Percentiles rank a stretch among this genome's conserved stretches.
Evolutionary conservation across 306 rosid species (phyloP).

Genomic region (Cucurbita maxima): DNA sequence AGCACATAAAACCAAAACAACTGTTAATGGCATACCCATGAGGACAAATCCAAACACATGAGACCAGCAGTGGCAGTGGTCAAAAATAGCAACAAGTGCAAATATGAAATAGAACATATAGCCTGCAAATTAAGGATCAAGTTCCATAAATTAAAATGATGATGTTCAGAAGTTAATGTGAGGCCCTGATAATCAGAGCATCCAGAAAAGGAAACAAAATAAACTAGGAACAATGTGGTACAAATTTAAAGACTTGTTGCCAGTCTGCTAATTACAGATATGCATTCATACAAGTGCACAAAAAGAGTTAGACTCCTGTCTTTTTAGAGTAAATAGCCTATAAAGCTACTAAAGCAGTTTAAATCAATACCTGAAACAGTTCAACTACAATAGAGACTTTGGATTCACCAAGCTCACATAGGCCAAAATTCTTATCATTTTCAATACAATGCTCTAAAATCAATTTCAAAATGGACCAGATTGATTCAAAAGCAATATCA

Average conservation of each 20-base stretch:
- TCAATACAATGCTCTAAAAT: background rate
- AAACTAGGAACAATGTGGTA: background rate
- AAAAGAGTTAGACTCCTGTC: background rate
- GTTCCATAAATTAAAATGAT: constrained; percentile 5
- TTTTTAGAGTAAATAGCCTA: background rate
- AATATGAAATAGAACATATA: constrained; percentile 44
- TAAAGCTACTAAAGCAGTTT: background rate
- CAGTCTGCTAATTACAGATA: background rate
- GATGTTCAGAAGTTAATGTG: background rate
- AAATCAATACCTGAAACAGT: background rate
- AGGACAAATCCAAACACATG: constrained; percentile 46
- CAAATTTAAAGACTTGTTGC: background rate
- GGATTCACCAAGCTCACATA: background rate
- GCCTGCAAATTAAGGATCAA: constrained; percentile 24
- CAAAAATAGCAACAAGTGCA: constrained; percentile 32
- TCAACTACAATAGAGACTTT: background rate
- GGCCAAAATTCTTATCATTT: background rate
- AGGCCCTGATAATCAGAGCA: background rate
- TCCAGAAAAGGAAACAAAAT: background rate
- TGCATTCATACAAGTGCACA: background rate
- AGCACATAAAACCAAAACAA: constrained; percentile 6
- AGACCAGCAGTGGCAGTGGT: constrained; percentile 46
- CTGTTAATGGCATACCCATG: constrained; percentile 34
- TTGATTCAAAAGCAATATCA: background rate
- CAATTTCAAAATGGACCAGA: background rate